Evolutionary conservation across 1,139 yeast genomes (phyloP), one percentile per base, ranked within the genome.

Genomic region (Debaryomycetaceae sp.): DNA sequence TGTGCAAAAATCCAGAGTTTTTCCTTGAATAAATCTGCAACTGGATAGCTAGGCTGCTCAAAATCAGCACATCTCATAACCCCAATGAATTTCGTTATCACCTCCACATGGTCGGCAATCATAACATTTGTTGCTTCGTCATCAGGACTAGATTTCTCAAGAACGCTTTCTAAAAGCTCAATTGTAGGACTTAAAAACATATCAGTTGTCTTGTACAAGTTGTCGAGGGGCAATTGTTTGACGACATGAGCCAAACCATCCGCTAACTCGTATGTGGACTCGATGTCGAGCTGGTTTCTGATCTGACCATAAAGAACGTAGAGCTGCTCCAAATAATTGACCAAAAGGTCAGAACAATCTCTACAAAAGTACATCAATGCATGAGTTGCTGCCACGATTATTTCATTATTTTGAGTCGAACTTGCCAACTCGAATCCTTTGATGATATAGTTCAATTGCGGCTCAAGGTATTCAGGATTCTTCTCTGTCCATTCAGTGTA

Each of bases 341-440:
- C 80, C 53, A 95, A 70, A 17, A 83, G 70, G 13, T 66, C 58
- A 0, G 95, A 78, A 59, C 99, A 95, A 64, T 95, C 99, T 58
- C 87, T 87, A 68, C 98, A 91, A 59, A 95, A 88, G 59, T 83
- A 91, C 91, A 89, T 89, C 56, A 95, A 75, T 0, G 99, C 96
- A 63, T 88, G 93, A 0, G 97, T 87, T 0, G 98, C 90, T 0
- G 99, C 97, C 42, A 84, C 79, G 33, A 85, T 73, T 34, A 88
- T 85, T 31, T 86, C 88, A 24, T 68, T 60, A 38, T 58, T 51
- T 36, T 56, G 56, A 13, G 57, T 47, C 5, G 41, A 41, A 43
- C 58, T 57, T 35, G 66, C 68, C 7, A 61, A 59, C 47, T 78
- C 78, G 57, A 93, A 88, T 0, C 97, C 96, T 49, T 75, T 76